Evolutionary conservation across 2,329 filamentous ascomycete genomes (phyloP).

Genomic region (Gremmenia infestans): DNA sequence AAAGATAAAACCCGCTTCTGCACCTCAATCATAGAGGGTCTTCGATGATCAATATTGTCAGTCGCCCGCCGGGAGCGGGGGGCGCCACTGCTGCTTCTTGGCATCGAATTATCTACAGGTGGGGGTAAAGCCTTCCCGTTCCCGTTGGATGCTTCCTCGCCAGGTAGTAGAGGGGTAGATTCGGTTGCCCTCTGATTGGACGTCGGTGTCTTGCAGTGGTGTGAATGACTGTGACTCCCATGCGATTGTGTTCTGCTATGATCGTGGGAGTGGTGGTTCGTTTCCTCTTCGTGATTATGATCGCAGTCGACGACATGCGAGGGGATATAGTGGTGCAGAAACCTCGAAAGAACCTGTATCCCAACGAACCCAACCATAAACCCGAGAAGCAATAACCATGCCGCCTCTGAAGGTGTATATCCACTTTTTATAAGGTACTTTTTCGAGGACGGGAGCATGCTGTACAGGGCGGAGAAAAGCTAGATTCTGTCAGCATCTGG

Average conservation of each 20-base stretch:
- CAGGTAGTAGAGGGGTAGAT: slow-evolving; percentile 25
- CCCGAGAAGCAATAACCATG: slow-evolving; percentile 62
- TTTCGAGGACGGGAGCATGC: slow-evolving; percentile 85
- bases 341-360: slow-evolving; percentile 67
- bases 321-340: slow-evolving; percentile 69
- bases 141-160: slow-evolving; percentile 11
- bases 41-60: slow-evolving; percentile 26
- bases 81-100: background rate
- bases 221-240: slow-evolving; percentile 9
- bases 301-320: slow-evolving; percentile 79
- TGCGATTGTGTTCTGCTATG: slow-evolving; percentile 13
- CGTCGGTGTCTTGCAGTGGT: background rate
- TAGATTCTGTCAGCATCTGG: slow-evolving; percentile 34
- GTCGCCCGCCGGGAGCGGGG: slow-evolving; percentile 5
- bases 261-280: slow-evolving; percentile 21
- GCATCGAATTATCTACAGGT: background rate
- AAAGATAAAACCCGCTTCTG: slow-evolving; percentile 57
- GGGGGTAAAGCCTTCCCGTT: slow-evolving; percentile 12
- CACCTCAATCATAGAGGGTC: slow-evolving; percentile 51
- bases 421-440: slow-evolving; percentile 68
- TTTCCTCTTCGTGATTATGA: slow-evolving; percentile 60
- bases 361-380: slow-evolving; percentile 70
- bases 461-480: slow-evolving; percentile 89
- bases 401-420: slow-evolving; percentile 61
- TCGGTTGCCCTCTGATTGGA: slow-evolving; percentile 21